Base-by-base conservation (phyloP, 2,329 filamentous ascomycete genomes). In the Talaromyces sp. region DNA sequence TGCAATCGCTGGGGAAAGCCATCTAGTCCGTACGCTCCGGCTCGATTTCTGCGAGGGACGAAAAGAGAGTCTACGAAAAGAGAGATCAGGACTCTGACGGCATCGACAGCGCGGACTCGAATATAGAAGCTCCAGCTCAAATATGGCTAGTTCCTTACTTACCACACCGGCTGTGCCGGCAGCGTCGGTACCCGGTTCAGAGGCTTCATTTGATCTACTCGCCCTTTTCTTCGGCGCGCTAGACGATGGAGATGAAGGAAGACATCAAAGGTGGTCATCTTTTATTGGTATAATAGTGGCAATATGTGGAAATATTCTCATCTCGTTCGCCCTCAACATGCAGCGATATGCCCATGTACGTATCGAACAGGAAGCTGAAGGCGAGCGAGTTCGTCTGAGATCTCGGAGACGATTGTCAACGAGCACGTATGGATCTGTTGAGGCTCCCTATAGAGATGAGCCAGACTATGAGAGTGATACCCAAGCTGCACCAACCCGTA, bases 341-440 rank as follows among this genome's bases (percentile, higher is more conserved):
- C 95, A 99, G 79, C 88, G 95, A 69, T 98, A 98, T 76, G 94
- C 95, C 39, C 95, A 99, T 75, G 92, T 95, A 65, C 87, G 90
- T 64, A 85, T 99, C 67, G 88, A 92, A 68, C 85, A 89, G 70
- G 88, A 93, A 75, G 87, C 85, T 70, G 83, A 85, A 54, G 84
- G 86, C 67, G 80, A 84, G 54, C 84, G 85, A 45, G 65, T 68
- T 27, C 67, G 61, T 31, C 35, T 68, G 57, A 58, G 57, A 61
- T 82, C 84, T 67, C 83, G 82, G 56, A 83, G 85, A 50, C 69
- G 66, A 19, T 58, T 57, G 15, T 66, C 66, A 2, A 61, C 68
- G 56, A 73, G 71, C 22, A 70, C 69, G 3, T 85, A 86, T 73
- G 84, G 83, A 2, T 79, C 82, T 15, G 71, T 79, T 43, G 57